Percentiles rank a stretch among this genome's conserved stretches.
Evolutionary conservation across 768 basidiomycete genomes (phyloP).

Genomic region (Lentinula sp.): DNA sequence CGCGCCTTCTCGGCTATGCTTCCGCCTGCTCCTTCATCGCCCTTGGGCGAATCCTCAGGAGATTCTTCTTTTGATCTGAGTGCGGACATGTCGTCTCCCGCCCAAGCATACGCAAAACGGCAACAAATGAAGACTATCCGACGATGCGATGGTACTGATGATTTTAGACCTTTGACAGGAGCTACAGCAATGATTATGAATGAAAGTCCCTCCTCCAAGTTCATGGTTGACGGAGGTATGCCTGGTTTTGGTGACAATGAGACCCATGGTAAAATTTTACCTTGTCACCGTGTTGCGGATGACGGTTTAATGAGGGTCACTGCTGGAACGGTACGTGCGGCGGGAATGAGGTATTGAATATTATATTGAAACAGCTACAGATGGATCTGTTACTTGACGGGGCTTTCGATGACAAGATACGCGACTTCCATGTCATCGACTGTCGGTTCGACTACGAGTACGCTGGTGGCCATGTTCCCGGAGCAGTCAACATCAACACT

Average conservation of each 20-base stretch:
- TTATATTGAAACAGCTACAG: conserved; percentile 32
- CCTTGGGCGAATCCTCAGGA: conserved; percentile 38
- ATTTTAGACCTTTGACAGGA: conserved; percentile 71
- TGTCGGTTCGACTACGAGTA: conserved; percentile 98
- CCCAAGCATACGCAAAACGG: conserved; percentile 73
- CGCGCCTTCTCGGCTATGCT: conserved; percentile 76
- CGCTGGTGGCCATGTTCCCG: conserved; percentile 85
- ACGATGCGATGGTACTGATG: conserved; percentile 76
- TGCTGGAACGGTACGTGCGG: conserved; percentile 60
- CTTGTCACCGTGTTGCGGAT: conserved; percentile 89
- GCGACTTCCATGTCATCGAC: conserved; percentile 79
- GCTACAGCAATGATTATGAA: conserved; percentile 47
- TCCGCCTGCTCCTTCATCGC: conserved; percentile 52
- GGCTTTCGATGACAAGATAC: conserved; percentile 56
- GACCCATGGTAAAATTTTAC: conserved; percentile 85
- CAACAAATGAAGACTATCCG: conserved; percentile 75
- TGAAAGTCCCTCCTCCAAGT: conserved; percentile 55
- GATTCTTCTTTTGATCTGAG: conserved; percentile 58
- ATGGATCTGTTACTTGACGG: conserved; percentile 77
- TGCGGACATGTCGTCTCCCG: conserved; percentile 72
- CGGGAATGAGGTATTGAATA: conserved; percentile 1
- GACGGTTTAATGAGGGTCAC: conserved; percentile 94
- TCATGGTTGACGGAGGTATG: conserved; percentile 48
- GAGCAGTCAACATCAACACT: conserved; percentile 89
- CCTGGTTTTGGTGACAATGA: conserved; percentile 94